Conservation (phyloP, 768 basidiomycete genomes). For the Termitomyces sp. region DNA sequence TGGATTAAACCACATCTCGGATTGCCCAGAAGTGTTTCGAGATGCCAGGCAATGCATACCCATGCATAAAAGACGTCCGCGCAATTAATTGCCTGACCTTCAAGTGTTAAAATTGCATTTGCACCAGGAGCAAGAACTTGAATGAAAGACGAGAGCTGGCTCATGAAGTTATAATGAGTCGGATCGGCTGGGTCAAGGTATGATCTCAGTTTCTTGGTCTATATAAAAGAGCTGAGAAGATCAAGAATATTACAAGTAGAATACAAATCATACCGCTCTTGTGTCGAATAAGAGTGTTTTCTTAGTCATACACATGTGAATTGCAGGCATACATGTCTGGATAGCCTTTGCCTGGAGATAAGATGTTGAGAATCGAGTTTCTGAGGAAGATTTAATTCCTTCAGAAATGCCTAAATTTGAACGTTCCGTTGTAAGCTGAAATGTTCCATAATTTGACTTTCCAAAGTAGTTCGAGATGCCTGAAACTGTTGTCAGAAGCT, state of each 20-base stretch:
- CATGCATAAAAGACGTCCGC: constrained; percentile 27
- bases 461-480: neutral
- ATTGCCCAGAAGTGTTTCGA: constrained; percentile 17
- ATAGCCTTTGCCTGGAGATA: neutral
- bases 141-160: neutral
- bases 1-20: neutral
- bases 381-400: neutral
- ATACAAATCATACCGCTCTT: neutral
- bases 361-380: neutral
- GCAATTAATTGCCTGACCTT: constrained; percentile 25
- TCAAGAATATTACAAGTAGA: too few relatives aligned
- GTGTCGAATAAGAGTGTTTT: neutral
- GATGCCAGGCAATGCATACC: constrained; percentile 25
- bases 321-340: neutral
- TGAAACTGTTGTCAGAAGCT: neutral
- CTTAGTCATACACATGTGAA: neutral
- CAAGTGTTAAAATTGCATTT: constrained; percentile 22
- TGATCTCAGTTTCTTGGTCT: neutral
- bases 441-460: neutral
- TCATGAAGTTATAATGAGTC: neutral
- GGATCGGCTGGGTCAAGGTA: neutral
- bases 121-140: constrained; percentile 1
- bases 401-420: neutral
- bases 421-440: neutral
- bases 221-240: too few relatives aligned